phyloP scores from a whole-genome alignment of 2,329 filamentous ascomycete species.

The Amphichorda felina region DNA sequence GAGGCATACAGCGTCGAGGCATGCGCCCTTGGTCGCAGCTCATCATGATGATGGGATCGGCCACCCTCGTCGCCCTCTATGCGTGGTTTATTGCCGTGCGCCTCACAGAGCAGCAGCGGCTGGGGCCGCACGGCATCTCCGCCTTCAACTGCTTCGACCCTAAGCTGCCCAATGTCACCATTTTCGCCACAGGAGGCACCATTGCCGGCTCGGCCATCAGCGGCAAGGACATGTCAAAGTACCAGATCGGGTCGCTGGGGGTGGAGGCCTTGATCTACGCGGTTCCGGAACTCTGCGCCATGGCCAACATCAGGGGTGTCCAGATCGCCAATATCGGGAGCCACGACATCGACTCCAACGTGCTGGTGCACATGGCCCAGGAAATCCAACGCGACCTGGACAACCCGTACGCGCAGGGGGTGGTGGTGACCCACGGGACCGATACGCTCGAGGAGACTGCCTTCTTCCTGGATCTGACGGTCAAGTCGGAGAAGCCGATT shows the following conservation, averaged over 20 bases:
- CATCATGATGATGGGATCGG: conserved; percentile 1
- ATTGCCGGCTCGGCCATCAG: conserved; percentile 41
- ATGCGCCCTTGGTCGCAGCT: not conserved
- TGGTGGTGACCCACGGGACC: conserved; percentile 53
- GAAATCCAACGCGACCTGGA: conserved; percentile 36
- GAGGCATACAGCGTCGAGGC: not conserved
- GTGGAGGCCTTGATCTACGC: conserved; percentile 39
- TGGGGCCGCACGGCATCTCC: not conserved
- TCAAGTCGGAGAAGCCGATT: conserved; percentile 45
- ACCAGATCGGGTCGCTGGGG: conserved; percentile 29
- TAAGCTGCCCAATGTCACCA: conserved; percentile 40
- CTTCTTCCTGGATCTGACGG: conserved; percentile 48
- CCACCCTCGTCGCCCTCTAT: not conserved
- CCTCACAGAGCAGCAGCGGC: not conserved
- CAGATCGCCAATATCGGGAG: conserved; percentile 39
- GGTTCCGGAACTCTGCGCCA: conserved; percentile 39
- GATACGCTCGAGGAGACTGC: conserved; percentile 53
- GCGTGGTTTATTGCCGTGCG: not conserved
- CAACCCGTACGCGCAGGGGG: conserved; percentile 27
- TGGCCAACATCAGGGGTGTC: conserved; percentile 41
- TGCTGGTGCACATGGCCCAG: conserved; percentile 34
- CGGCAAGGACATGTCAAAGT: conserved; percentile 31
- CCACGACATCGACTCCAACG: conserved; percentile 31
- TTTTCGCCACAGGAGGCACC: conserved; percentile 46
- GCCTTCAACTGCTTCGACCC: conserved; percentile 18